Conservation (phyloP, 331 rosid species). For the Spiraea crenata region DNA sequence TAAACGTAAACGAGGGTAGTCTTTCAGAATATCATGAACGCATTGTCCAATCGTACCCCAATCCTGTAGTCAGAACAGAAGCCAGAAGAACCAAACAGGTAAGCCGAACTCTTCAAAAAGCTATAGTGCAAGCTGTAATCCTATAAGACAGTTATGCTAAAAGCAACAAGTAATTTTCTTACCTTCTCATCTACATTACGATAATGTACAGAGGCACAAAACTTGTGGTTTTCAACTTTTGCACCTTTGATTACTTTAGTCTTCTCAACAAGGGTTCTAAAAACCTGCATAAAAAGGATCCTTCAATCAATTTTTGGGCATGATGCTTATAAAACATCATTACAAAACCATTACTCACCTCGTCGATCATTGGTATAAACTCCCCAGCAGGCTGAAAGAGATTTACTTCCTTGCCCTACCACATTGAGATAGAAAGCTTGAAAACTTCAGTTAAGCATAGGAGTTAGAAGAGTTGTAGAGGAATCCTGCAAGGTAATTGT, state of each 20-base stretch:
- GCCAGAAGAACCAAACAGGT: not conserved
- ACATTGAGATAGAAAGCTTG: slow-evolving; percentile 3
- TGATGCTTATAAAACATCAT: not conserved
- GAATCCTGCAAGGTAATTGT: not conserved
- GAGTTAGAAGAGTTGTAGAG: not conserved
- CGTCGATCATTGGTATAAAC: slow-evolving; percentile 79
- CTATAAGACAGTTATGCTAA: too few relatives aligned
- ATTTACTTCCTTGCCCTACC: slow-evolving; percentile 71
- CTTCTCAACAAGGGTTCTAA: slow-evolving; percentile 69
- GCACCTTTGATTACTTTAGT: slow-evolving; percentile 74
- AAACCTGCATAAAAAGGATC: slow-evolving; percentile 50
- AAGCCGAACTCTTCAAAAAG: not conserved
- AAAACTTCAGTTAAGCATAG: not conserved
- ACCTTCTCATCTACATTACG: slow-evolving; percentile 91
- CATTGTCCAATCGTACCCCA: slow-evolving; percentile 73
- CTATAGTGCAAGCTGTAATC: too few relatives aligned
- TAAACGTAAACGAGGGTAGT: slow-evolving; percentile 74
- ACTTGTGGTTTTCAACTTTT: slow-evolving; percentile 88
- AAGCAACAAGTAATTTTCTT: not conserved
- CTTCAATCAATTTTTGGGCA: not conserved
- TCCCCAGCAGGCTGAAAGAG: slow-evolving; percentile 88
- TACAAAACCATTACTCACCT: slow-evolving; percentile 42
- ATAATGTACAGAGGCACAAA: slow-evolving; percentile 94
- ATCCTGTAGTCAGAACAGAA: slow-evolving; percentile 44
- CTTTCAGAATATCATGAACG: slow-evolving; percentile 78